Evolutionary conservation across 2,329 filamentous ascomycete genomes (phyloP), one percentile per base, ranked within the genome.

Genomic region (Diaporthe citriasiana): DNA sequence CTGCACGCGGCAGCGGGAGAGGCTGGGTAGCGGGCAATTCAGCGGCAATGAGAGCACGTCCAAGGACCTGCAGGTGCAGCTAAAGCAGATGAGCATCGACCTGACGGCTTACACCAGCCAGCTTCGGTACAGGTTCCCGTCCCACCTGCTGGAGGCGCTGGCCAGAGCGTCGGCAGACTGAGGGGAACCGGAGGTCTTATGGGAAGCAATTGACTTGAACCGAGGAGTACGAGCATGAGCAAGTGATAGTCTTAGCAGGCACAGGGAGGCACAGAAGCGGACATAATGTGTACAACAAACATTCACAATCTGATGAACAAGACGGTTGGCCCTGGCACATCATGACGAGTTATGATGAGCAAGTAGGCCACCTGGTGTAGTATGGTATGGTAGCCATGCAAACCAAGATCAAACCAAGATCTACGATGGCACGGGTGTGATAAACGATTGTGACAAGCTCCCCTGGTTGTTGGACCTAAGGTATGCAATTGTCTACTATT

Each of bases 71-170:
- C 91, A 93, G 69, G 91, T 93, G 73, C 88, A 93, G 79, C 86
- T 97, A 80, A 90, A 93, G 84, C 91, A 93, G 82, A 94, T 94
- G 85, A 95, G 94, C 51, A 92, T 95, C 82, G 96, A 98, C 83
- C 84, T 98, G 79, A 98, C 97, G 86, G 93, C 97, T 19, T 98
- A 98, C 86, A 96, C 95, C 22, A 96, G 95, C 73, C 91, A 98
- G 88, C 91, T 98, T 81, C 92, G 94, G 80, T 98, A 98, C 84
- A 92, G 97, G 80, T 89, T 98, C 85, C 94, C 95, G 68, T 93
- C 94, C 50, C 90, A 94, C 80, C 89, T 98, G 72, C 96, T 97
- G 84, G 96, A 98, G 86, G 94, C 93, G 76, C 86, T 98, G 80
- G 95, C 95, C 65, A 90, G 93, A 80, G 95, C 94, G 53, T 94